Base-by-base conservation (phyloP, 2,329 filamentous ascomycete genomes). In the Trichoderma lentiforme region DNA sequence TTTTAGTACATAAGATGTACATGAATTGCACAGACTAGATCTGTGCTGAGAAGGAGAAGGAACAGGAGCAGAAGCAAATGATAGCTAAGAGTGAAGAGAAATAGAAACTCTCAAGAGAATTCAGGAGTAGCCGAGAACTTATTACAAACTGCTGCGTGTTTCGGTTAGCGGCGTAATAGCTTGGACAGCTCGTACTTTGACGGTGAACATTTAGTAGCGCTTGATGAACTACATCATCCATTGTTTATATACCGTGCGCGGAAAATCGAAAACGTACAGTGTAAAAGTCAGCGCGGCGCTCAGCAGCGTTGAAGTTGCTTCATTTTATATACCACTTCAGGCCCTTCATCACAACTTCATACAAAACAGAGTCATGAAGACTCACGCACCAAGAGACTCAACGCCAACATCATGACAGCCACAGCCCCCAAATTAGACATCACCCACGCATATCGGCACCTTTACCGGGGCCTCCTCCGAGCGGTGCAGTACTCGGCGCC, bases 401-500 rank as follows among this genome's bases (percentile, higher is more conserved):
- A 32, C n/a, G 62, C 28, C 60, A 6, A 30, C 24, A 64, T 51
- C 14, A 51, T 64, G 32, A 67, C 53, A 70, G 63, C 32, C 47
- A 79, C 78, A 76, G 66, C 39, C 57, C 68, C 73, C 36, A 77
- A 79, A 9, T 73, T 77, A 15, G 82, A 89, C 34, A 78, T 93
- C 66, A 78, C 91, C 51, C 85, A 87, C 75, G 89, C 91, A 61
- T 96, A 95, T 81, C 88, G 93, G 73, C 84, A 88, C 72, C 84
- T 96, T 39, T 91, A 92, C 78, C 89, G 91, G 67, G 85, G 85
- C 7, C 83, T 88, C 21, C 85, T 95, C n/a, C 88, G 86, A 34
- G 93, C 92, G 4, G 88, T 95, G 26, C 90, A 92, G 74, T 93
- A 90, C 82, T 88, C 92, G 15, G 87, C 87, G 73, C 93, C 92